Conservation (phyloP, 192 early-diverging fungal genomes). For the Coemansia reversa region DNA sequence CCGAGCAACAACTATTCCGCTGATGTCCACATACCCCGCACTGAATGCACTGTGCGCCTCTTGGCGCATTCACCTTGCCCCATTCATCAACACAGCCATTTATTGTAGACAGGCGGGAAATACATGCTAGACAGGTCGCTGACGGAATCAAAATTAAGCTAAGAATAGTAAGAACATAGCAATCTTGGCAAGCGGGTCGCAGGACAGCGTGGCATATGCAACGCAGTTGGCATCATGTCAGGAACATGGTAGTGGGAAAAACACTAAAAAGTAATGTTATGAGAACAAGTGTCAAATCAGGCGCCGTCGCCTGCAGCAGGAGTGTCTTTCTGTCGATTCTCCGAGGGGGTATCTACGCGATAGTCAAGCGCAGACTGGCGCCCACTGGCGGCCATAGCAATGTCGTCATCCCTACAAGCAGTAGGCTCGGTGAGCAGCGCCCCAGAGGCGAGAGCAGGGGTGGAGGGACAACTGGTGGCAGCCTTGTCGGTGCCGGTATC, state of each 20-base stretch:
- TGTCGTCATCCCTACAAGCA: constrained; percentile 9
- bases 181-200: no score
- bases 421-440: constrained; percentile 1
- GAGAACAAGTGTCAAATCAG: not conserved
- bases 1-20: no score
- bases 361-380: constrained; percentile 7
- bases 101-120: no score
- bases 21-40: no score
- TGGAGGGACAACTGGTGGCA: constrained; percentile 43
- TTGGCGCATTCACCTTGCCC: not conserved
- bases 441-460: constrained; percentile 17
- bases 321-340: constrained; percentile 30
- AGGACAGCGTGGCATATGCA: no score
- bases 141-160: no score
- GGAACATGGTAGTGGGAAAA: no score
- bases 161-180: no score
- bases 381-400: constrained; percentile 7
- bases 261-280: not conserved
- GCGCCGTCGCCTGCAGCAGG: constrained; percentile 5
- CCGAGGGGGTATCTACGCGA: constrained; percentile 6
- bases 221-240: no score
- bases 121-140: no score
- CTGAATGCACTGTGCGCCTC: no score
- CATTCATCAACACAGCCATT: no score
- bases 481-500: constrained; percentile 66